Evolutionary conservation across 306 rosid species (phyloP), one percentile per base, ranked within the genome.

Genomic region (Pyrus bretschneideri): DNA sequence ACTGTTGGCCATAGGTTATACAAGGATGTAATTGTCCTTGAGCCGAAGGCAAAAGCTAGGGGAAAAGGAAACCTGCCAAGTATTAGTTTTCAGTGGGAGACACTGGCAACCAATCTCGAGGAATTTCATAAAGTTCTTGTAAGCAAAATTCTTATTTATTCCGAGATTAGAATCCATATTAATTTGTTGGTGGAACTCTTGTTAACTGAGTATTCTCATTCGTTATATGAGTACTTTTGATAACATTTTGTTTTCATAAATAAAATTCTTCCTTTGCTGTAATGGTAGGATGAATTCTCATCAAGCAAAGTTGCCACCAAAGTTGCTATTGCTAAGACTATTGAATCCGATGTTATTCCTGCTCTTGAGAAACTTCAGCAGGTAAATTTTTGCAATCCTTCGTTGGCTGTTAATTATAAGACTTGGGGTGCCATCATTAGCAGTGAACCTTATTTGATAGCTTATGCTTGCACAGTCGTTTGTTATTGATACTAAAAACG

Each of bases 41-140:
- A 74, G 58, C 79, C 86, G 52, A 84, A 73, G 78, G 67, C 78
- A 66, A 87, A 87, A 49, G 83, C 79, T 49, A 75, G 79, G 72
- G 84, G 58, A 27, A 80, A 75, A 31, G 82, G 79, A 68, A 33
- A 86, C 66, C 87, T 81, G 55, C 86, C 95, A 72, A 49, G 46
- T 61, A 67, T 83, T 72, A 83, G 61, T 74, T 83, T 80, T 67
- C 86, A 79, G 55, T 95, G 98, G 98, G 93, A 95, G 89, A 92
- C 93, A 45, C 70, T 95, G 69, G 98, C 97, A 31, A 85, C 96
- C 73, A 84, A 81, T 85, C 87, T 89, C 10, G 83, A 89, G 74
- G 93, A 89, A 72, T 89, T 93, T 82, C 82, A 82, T n/a, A 73
- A 85, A 86, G 83, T 85, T 83, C 86, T 69, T 63, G 98, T 92